Conservation (phyloP, 257 asterid species). For the Gentiana macrophylla region DNA sequence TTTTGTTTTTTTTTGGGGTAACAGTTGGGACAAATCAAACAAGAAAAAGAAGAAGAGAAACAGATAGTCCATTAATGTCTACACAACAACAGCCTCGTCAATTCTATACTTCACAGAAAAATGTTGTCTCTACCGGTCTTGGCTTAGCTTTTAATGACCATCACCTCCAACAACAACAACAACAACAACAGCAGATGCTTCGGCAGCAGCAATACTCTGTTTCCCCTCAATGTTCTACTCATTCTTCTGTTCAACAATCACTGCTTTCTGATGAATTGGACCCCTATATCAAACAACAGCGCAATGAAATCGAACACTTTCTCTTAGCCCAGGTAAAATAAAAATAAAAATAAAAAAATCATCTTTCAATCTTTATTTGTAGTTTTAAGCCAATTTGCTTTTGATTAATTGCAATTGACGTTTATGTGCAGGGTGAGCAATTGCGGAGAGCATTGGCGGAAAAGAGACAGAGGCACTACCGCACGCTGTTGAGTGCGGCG, state of each 20-base stretch:
- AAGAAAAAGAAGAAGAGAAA: constrained; percentile 29
- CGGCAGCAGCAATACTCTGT: constrained; percentile 5
- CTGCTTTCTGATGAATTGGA: constrained; percentile 24
- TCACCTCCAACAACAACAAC: constrained; percentile 8
- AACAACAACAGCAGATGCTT: background rate
- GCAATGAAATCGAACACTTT: constrained; percentile 28
- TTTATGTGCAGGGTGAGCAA: constrained; percentile 21
- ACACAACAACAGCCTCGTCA: constrained; percentile 15
- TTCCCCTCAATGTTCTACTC: constrained; percentile 29
- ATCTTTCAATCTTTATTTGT: no score
- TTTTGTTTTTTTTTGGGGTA: background rate
- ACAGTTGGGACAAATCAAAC: constrained; percentile 19
- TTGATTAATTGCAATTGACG: no score
- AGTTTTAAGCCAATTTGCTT: no score
- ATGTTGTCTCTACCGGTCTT: constrained; percentile 37
- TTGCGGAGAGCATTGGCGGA: constrained; percentile 27
- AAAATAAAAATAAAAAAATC: no score
- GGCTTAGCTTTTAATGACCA: constrained; percentile 28
- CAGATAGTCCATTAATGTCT: constrained; percentile 13
- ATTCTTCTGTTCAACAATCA: constrained; percentile 21
- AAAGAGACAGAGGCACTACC: constrained; percentile 24
- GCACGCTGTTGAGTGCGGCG: constrained; percentile 22
- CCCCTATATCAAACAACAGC: constrained; percentile 25
- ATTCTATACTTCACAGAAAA: constrained; percentile 17
- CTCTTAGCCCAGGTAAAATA: constrained; percentile 24